These are phyloP conservation scores for Pyrenochaeta sp. DNA, from an alignment of 2,329 filamentous ascomycete species.

Conservation along the genomic window DNA sequence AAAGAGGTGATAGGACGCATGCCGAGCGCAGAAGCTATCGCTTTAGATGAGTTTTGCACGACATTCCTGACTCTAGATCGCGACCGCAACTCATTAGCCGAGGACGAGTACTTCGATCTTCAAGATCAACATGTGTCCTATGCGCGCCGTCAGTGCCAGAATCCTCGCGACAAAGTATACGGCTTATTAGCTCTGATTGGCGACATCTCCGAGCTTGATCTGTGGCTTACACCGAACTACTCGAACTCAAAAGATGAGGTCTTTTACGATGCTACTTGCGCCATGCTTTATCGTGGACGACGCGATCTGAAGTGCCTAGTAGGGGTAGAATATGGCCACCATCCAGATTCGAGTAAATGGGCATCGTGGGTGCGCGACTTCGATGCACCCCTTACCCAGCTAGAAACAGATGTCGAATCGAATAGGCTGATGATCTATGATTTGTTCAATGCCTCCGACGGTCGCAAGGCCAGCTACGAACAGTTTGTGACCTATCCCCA, in stretches of 20 bases:
- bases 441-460: neutral
- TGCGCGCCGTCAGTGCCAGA: neutral
- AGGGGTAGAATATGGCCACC: neutral
- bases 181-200: neutral
- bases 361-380: neutral
- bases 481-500: neutral
- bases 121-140: neutral
- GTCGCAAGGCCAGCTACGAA: neutral
- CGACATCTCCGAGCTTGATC: neutral
- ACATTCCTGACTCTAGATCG: neutral
- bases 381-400: neutral
- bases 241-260: neutral
- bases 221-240: neutral
- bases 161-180: conserved; percentile 3
- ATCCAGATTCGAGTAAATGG: neutral
- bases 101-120: neutral
- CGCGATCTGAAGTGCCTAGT: neutral
- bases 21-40: too few species aligned
- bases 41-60: neutral
- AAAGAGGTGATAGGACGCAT: neutral
- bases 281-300: neutral
- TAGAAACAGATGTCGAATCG: neutral
- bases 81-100: neutral
- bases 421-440: neutral
- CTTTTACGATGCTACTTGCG: neutral